Percentiles rank a stretch among this genome's conserved stretches.
Evolutionary conservation across 179 eudicot genomes (phyloP).

Genomic region (Amaranthus tricolor): DNA sequence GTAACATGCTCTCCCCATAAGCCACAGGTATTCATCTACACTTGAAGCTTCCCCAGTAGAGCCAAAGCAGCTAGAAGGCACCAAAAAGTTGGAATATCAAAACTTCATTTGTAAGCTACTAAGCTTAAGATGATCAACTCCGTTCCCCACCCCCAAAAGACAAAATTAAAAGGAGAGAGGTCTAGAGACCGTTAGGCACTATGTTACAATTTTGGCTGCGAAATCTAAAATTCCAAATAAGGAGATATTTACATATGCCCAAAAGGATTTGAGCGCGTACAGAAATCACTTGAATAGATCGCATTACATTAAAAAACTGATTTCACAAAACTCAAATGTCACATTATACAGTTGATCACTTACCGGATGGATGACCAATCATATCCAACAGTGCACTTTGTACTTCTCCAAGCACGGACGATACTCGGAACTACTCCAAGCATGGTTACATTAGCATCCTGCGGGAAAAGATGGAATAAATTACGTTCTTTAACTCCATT

Average conservation of each 20-base stretch:
- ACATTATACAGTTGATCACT: slow-evolving; percentile 21
- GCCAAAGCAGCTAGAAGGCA: slow-evolving; percentile 65
- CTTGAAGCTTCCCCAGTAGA: slow-evolving; percentile 98
- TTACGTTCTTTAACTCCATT: not conserved
- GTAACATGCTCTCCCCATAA: slow-evolving; percentile 91
- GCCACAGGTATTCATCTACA: slow-evolving; percentile 94
- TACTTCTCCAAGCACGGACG: slow-evolving; percentile 86
- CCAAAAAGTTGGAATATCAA: slow-evolving; percentile 12
- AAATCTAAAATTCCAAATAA: not conserved
- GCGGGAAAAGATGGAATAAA: slow-evolving; percentile 17
- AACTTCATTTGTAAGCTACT: not conserved
- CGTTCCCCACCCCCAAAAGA: not conserved
- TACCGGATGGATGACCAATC: slow-evolving; percentile 98
- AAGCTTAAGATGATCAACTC: not conserved
- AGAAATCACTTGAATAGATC: not conserved
- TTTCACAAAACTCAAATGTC: not conserved
- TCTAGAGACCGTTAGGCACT: not conserved
- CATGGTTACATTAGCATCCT: slow-evolving; percentile 98
- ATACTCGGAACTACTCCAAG: slow-evolving; percentile 94
- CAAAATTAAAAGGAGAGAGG: not conserved
- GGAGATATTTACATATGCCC: not conserved
- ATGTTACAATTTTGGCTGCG: not conserved
- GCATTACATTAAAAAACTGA: not conserved
- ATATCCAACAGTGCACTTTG: slow-evolving; percentile 62
- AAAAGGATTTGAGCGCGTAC: not conserved